Base-by-base conservation (phyloP, 2,329 filamentous ascomycete species). In the Pyrenophora seminiperda region DNA sequence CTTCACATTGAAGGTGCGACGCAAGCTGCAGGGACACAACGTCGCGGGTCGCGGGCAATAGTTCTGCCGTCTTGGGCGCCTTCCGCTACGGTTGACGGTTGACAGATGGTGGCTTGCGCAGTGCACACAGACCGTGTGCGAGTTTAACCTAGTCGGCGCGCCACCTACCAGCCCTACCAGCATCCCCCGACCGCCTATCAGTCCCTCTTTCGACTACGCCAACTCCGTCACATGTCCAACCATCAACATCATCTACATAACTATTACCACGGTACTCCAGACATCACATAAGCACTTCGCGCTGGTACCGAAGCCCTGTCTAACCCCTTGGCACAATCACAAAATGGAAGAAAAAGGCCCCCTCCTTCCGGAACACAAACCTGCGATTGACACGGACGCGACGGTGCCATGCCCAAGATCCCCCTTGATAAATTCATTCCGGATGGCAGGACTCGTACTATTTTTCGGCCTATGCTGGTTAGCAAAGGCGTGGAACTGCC, bases 401-500 rank as follows among this genome's bases (percentile, higher is more conserved):
- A 55, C 44, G 7, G 63, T 66, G 61, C 24, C 39, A 11, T 15
- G 33, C 10, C 50, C 39, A 34, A 39, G 20, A 20, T 42, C 50
- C 13, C 30, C 17, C 50, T 34, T 11, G 43, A 61, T 58, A 36
- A 49, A 43, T 13, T 63, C 59, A 30, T 63, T 69, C 41, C 65
- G 67, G 43, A 55, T 58, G 34, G 56, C 66, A 10, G 62, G 62
- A 7, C 27, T 67, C 15, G 56, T 58, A n/a, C 32, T 68, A 13
- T 9, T 73, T 3, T 24, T 72, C 30, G 64, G 61, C 11, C 40
- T 73, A 10, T 73, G 72, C 47, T 68, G 62, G 63, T 52, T 71
- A 9, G 63, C 66, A 15, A 43, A 57, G 38, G 54, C 56, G 1
- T 70, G 63, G 58, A 61, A 54, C 32, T 70, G 67, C 49, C 47